These are phyloP conservation scores for Exophiala aquamarina DNA, from an alignment of 2,329 filamentous ascomycete genomes.

Conservation along the genomic window DNA sequence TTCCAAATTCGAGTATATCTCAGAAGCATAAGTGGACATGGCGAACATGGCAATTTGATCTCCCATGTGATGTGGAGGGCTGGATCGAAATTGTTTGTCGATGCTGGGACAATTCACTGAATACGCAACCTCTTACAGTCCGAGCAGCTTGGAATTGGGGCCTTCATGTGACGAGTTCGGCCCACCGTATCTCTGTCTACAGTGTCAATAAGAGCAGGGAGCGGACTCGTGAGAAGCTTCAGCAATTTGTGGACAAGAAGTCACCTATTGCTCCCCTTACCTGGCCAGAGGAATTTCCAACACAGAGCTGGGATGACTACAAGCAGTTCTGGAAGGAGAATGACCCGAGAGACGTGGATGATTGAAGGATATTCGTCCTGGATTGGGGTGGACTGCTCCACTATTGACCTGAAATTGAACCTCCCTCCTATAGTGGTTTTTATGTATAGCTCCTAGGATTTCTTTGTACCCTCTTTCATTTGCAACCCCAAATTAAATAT, in stretches of 20 bases:
- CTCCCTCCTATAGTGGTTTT: too few species aligned
- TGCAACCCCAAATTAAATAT: too few species aligned
- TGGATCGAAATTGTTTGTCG: conserved; percentile 60
- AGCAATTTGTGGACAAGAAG: conserved; percentile 31
- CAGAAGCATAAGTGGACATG: conserved; percentile 64
- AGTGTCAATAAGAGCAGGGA: conserved; percentile 42
- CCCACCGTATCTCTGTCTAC: conserved; percentile 38
- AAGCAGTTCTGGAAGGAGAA: conserved; percentile 31
- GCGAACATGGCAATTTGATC: conserved; percentile 62
- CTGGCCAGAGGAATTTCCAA: conserved; percentile 30
- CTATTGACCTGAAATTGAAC: too few species aligned
- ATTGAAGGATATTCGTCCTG: too few species aligned
- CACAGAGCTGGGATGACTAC: conserved; percentile 32
- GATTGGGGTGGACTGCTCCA: too few species aligned
- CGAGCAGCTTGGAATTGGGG: conserved; percentile 53
- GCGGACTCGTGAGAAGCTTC: conserved; percentile 29
- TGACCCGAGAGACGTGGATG: conserved; percentile 25
- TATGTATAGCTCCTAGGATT: too few species aligned
- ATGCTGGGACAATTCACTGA: conserved; percentile 62
- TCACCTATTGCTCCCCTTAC: conserved; percentile 35
- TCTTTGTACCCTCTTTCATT: too few species aligned
- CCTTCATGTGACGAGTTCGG: conserved; percentile 38
- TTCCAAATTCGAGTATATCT: conserved; percentile 59
- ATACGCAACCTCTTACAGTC: conserved; percentile 58
- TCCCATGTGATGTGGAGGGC: conserved; percentile 62